A percentile compares a stretch with the other conserved stretches of the same genome.
Evolutionary conservation across 73 alveolate genomes (phyloP).

Genomic region (Loxodes magnus): DNA sequence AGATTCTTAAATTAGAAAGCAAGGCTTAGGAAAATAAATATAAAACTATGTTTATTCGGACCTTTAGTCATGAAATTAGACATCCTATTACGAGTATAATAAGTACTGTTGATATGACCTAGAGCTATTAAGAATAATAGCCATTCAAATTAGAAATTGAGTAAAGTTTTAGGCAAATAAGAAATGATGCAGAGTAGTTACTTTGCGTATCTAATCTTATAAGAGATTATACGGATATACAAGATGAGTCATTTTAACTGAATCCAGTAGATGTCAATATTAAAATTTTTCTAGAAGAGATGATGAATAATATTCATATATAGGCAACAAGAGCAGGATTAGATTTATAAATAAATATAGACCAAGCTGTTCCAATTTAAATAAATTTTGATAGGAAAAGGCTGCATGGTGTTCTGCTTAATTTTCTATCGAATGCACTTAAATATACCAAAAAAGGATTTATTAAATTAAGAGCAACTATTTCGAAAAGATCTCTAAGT

Average conservation of each 20-base stretch:
- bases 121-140: background rate
- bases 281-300: no score
- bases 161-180: background rate
- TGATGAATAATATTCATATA: no score
- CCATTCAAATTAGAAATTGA: background rate
- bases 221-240: slow-evolving; percentile 10
- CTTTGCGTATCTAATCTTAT: background rate
- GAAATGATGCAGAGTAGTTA: background rate
- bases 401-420: no score
- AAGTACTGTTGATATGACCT: background rate
- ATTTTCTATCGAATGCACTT: no score
- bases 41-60: background rate
- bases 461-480: no score
- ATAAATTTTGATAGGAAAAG: no score
- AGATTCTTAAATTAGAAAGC: background rate
- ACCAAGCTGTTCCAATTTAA: no score
- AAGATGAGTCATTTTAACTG: background rate
- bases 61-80: slow-evolving; percentile 12
- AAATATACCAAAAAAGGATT: no score
- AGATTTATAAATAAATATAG: no score
- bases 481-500: background rate
- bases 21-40: background rate
- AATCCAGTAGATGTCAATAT: no score
- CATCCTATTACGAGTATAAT: background rate
- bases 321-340: no score